Evolutionary conservation across 2,329 filamentous ascomycete genomes (phyloP), one percentile per base, ranked within the genome.

Genomic region (Periconia sp.): DNA sequence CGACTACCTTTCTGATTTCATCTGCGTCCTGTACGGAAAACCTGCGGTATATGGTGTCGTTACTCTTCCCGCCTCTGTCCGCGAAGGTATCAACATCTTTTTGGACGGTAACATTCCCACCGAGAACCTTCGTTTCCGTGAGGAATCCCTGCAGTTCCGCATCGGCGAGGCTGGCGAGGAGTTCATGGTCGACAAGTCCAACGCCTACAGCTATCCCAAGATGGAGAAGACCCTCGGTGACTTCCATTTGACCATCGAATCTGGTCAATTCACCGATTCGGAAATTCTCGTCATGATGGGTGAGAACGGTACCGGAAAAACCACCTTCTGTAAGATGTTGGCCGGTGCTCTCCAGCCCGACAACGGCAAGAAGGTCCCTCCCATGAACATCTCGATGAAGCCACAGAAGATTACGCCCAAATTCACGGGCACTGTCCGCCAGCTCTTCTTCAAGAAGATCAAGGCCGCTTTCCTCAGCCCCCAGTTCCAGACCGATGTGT

Each of bases 221-320:
- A 96, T 99, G 92, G 83, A 91, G 75, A 97, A 97, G 84, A 94
- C 90, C 0, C 82, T 97, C 37, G 94, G 92, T 56, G 84, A 83
- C 74, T 99, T 99, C 84, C 85, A 89, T 67, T 85, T 99, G 47
- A 83, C 77, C 53, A 87, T 99, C 61, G 89, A 97, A 45, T 53
- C 84, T 20, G 94, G 95, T 64, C 82, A 88, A 56, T 99, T 99
- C 74, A 97, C 94, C 18, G 93, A 99, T 75, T 99, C 94, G 0
- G 94, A 99, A 74, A 99, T 99, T 65, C 86, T 99, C 53, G 94
- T 99, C 76, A 96, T 99, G 91, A 97, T 99, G 94, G 94, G 94
- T 64, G 93, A 97, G 81, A 99, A 99, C 78, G 94, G 94, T 78
- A 99, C 95, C 35, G 95, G 95, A 75, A 97, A 99, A 83, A 99